phyloP scores from a whole-genome alignment of 768 basidiomycete genomes.

The Tricholomella constricta region DNA sequence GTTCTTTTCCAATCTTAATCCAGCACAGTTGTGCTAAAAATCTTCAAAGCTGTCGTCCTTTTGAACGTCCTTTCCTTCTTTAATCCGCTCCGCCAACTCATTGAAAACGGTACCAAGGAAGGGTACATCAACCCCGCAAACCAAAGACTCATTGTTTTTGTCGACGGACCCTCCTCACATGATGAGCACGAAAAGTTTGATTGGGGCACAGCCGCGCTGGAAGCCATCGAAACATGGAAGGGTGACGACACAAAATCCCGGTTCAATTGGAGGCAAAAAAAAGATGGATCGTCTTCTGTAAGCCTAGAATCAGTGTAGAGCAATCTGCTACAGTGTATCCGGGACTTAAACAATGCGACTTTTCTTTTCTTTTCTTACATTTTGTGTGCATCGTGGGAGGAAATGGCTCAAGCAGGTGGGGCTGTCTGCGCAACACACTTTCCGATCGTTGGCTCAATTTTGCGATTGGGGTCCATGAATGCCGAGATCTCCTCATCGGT shows the following conservation, averaged over 20 bases:
- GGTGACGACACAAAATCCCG: conserved; percentile 28
- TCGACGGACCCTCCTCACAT: conserved; percentile 67
- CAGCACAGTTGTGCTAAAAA: neutral
- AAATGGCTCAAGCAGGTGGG: neutral
- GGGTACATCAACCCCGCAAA: conserved; percentile 76
- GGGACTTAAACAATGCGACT: no score
- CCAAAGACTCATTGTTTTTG: conserved; percentile 64
- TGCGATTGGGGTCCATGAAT: conserved; percentile 83
- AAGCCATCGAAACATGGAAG: conserved; percentile 65
- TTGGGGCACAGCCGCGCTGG: conserved; percentile 75
- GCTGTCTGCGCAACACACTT: conserved; percentile 29
- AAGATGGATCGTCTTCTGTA: conserved; percentile 25
- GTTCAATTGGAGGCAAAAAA: conserved; percentile 53
- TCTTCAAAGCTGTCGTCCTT: conserved; percentile 68
- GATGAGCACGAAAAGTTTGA: conserved; percentile 62
- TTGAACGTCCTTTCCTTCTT: conserved; percentile 87
- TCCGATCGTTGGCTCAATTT: conserved; percentile 63
- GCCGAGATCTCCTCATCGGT: conserved; percentile 72
- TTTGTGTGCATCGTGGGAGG: no score
- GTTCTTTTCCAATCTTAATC: neutral
- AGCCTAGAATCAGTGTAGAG: conserved; percentile 7
- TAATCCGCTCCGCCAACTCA: conserved; percentile 76
- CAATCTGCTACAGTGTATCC: no score
- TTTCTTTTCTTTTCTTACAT: no score
- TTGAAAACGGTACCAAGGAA: conserved; percentile 62